Conservation (phyloP, 768 basidiomycete species). For the Lactarius evosmus region DNA sequence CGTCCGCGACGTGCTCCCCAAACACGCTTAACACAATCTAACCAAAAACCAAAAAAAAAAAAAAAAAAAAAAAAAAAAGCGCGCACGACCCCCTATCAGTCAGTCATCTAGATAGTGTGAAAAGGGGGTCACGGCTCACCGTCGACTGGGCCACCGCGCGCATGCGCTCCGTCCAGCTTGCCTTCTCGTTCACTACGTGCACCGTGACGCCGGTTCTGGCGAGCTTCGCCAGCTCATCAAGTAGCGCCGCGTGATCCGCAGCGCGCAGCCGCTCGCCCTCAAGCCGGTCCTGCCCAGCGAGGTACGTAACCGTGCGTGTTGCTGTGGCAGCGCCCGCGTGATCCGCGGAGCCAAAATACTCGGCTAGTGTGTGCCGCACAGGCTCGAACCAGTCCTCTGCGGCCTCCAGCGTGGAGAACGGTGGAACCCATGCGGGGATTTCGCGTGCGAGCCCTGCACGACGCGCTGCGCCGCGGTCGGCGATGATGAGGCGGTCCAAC, state of each 20-base stretch:
- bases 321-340: slow-evolving; percentile 25
- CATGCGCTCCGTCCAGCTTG: slow-evolving; percentile 26
- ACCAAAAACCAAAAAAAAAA: neutral
- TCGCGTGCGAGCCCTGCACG: slow-evolving; percentile 15
- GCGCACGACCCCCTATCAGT: neutral
- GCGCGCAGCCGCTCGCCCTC: slow-evolving; percentile 46
- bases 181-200: slow-evolving; percentile 18
- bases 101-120: too few relatives aligned
- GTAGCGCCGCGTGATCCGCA: slow-evolving; percentile 58
- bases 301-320: slow-evolving; percentile 60
- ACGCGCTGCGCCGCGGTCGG: slow-evolving; percentile 67
- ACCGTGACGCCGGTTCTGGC: slow-evolving; percentile 29
- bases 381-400: slow-evolving; percentile 43
- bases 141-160: slow-evolving; percentile 24
- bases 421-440: slow-evolving; percentile 36
- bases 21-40: slow-evolving; percentile 23
- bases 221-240: slow-evolving; percentile 54
- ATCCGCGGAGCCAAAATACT: slow-evolving; percentile 39
- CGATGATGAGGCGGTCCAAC: slow-evolving; percentile 71
- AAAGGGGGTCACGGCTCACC: slow-evolving; percentile 5
- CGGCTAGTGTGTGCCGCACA: slow-evolving; percentile 41
- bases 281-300: slow-evolving; percentile 56
- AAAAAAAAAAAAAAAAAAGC: neutral
- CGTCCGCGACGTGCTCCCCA: slow-evolving; percentile 24
- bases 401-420: slow-evolving; percentile 39